Base-by-base conservation (phyloP, 768 basidiomycete species). In the Steccherinum ochraceum region DNA sequence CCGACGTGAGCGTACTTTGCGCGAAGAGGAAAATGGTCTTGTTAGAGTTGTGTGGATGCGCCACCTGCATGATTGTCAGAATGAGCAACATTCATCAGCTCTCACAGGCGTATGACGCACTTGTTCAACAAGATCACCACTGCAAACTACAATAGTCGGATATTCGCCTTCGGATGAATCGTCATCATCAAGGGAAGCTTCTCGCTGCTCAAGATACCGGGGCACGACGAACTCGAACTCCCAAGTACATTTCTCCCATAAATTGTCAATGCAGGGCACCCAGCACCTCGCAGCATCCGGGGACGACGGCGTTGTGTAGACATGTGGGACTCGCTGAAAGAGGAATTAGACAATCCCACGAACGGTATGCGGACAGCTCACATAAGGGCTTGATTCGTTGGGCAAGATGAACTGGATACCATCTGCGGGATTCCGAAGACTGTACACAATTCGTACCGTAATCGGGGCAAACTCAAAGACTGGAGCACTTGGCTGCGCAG, bases 201-300 rank as follows among this genome's bases (percentile, higher is more conserved):
- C 75, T 11, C 70, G 73, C 54, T 87, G 87, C 63, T 91, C 85
- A 12, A 90, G 70, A 61, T 82, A 85, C 56, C 85, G 76, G 46
- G 94, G 93, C 26, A 96, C 94, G 46, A 96, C 82, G 65, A 96
- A 91, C 67, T 97, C 92, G 51, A 98, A 87, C 61, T 99, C 96
- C 96, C 96, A 99, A 5, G 95, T 94, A 59, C 90, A 96, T 60
- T 91, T 86, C 67, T 96, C 94, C 90, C 93, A 95, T 19, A 93
- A 68, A 59, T 82, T 89, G 66, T 99, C 96, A 18, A 97, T 68
- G 61, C 96, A 99, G 12, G 96, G 96, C n/a, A 97, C 85, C 96
- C 96, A 99, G 60, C 91, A 93, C 61, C 96, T 77, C n/a, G 95
- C 93, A 16, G 91, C 78, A 62, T 94, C 91, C 4, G 93, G 84